Base-by-base conservation (phyloP, 2,329 filamentous ascomycete species). In the Stromatinia cepivora region DNA sequence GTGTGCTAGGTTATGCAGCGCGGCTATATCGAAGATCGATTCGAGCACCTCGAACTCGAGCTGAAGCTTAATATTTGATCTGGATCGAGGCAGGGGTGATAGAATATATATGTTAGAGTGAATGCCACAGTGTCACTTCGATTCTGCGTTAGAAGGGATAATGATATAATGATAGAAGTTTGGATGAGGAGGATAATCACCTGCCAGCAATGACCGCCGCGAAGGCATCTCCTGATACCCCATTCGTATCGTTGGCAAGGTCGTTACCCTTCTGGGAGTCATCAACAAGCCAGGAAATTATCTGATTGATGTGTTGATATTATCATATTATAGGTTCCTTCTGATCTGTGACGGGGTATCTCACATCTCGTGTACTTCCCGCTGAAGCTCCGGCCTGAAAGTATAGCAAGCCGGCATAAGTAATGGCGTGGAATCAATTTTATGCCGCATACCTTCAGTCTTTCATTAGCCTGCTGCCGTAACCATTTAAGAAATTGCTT, bases 61-160 rank as follows among this genome's bases (percentile, higher is more conserved):
- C 36, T 10, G 36, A 10, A 39, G 36, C 36, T 39, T 39, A 10
- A 10, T 39, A 39, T 39, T 39, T 39, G 36, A 39, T 39, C 36
- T 1, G 36, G 36, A 39, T 39, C 10, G 36, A 10, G 36, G 36
- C 1, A 39, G 36, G 11, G 62, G 53, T 73, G 68, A 71, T 81
- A 83, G 74, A 84, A 81, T 11, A 82, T 74, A 65, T 77, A 76
- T 0, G 79, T 78, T 36, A 83, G 72, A 0, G 80, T 78, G 0
- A 79, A 77, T 15, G 81, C 76, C 0, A 80, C 81, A 8, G 81
- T 83, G 70, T 84, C 81, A 50, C 78, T 80, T 9, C 4, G 13
- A 39, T 17, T 17, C 11, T 34, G 52, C 7, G 28, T 50, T 36
- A 34, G 25, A 31, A 56, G 15, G 1, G 9, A 17, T 9, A 11